Percentiles rank a stretch among this genome's conserved stretches.
phyloP scores from a whole-genome alignment of 2,329 filamentous ascomycete genomes.

The Colletotrichum lini region DNA sequence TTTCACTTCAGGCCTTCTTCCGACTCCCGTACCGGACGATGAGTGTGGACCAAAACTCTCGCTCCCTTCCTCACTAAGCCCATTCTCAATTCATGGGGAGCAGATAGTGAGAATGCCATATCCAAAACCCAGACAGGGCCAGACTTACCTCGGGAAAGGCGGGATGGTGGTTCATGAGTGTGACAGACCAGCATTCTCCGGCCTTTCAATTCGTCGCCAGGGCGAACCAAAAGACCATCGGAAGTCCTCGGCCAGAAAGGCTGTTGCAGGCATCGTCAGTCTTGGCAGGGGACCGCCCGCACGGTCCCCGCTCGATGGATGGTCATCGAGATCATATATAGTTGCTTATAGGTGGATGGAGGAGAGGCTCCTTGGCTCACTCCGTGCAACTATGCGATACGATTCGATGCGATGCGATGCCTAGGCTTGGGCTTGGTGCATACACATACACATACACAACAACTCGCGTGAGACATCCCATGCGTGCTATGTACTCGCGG shows the following conservation, averaged over 20 bases:
- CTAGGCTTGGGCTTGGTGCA: background rate
- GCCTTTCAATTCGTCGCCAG: conserved; percentile 15
- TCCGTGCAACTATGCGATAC: background rate
- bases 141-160: background rate
- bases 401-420: background rate
- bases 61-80: background rate
- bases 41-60: background rate
- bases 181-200: conserved; percentile 12
- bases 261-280: conserved; percentile 19
- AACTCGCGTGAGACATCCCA: background rate
- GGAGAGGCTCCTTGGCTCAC: too few species aligned
- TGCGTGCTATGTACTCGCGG: background rate
- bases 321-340: conserved; percentile 16
- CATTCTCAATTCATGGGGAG: background rate
- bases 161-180: background rate
- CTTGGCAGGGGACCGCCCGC: conserved; percentile 34
- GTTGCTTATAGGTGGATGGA: background rate
- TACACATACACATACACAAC: too few species aligned
- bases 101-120: conserved; percentile 25
- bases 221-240: conserved; percentile 7
- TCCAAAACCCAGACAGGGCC: conserved; percentile 1
- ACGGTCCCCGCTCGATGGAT: conserved; percentile 13
- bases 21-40: background rate
- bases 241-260: background rate
- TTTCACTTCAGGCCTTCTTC: conserved; percentile 6